Base-by-base conservation (phyloP, 1,284 basidiomycete genomes). In the Puccinia coronata region DNA sequence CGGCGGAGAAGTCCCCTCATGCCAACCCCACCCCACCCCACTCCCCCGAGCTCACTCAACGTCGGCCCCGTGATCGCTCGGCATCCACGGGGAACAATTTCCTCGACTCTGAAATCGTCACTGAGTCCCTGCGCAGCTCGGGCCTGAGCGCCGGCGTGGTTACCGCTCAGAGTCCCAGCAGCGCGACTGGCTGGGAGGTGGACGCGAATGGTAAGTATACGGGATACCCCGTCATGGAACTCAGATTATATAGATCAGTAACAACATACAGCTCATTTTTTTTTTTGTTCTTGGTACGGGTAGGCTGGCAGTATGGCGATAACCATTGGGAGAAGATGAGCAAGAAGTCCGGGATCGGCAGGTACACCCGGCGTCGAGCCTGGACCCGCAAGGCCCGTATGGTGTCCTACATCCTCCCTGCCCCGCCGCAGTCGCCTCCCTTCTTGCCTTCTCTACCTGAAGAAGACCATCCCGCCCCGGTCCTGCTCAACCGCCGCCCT, bases 241-340 rank as follows among this genome's bases (percentile, higher is more conserved):
- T 43, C 43, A 43, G 43, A 43, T 43, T 16, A 43, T n/a, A n/a
- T n/a, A n/a, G n/a, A n/a, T n/a, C n/a, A 14, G 16, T n/a, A 43
- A 49, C 20, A 6, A 43, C 11, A 41, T 74, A 12, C 28, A 36
- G n/a, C 43, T 16, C 43, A 6, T 8, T 9, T 34, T 69, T 18
- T 23, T 65, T n/a, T 25, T 18, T 61, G 11, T 47, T 23, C 43
- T 57, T 63, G 5, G 4, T 34, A 18, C 20, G 20, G 23, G 8
- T 16, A 80, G 78, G 78, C 0, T 86, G 86, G 86, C 85, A 86
- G 83, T 86, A 86, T 81, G 86, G 86, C 41, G 86, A 86, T 82
- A 86, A 86, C 71, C 83, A 84, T 43, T 86, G 86, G 86, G 86
- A 86, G 2, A 86, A 86, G 84, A 84, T 86, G 83, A 83, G 82